A percentile compares a stretch with the other conserved stretches of the same genome.
phyloP scores from a whole-genome alignment of 176 grass and related monocot species.

The Cenchrus fungigraminus region DNA sequence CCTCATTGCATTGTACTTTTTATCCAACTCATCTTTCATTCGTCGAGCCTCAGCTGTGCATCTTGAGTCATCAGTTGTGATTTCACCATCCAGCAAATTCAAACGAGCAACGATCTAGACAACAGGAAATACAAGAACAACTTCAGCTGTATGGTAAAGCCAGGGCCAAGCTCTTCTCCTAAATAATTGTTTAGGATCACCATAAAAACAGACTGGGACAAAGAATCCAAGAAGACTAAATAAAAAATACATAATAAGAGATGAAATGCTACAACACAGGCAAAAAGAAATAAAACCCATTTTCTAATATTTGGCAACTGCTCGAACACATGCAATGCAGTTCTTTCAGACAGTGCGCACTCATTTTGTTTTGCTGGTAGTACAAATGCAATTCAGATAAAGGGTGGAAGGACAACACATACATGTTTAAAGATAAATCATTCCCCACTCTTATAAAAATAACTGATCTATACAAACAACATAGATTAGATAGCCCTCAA shows the following conservation, averaged over 20 bases:
- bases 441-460: not conserved
- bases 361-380: too few relatives aligned
- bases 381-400: too few relatives aligned
- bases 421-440: not conserved
- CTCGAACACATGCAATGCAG: not conserved
- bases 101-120: conserved; percentile 50
- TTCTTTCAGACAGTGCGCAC: not conserved
- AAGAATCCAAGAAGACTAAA: not conserved
- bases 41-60: conserved; percentile 51
- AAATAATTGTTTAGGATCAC: too few relatives aligned
- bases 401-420: not conserved
- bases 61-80: conserved; percentile 49
- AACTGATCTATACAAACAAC: too few relatives aligned
- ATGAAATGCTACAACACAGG: not conserved
- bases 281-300: not conserved
- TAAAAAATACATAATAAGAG: not conserved
- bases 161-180: not conserved
- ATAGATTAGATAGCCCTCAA: not conserved
- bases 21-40: conserved; percentile 51
- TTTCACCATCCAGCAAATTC: conserved; percentile 53
- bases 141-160: conserved; percentile 1
- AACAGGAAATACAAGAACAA: not conserved
- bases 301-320: not conserved
- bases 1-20: conserved; percentile 51
- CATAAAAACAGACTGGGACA: not conserved